Evolutionary conservation across 345 rosid genomes (phyloP), one percentile per base, ranked within the genome.

Genomic region (Eucalyptus decipiens): DNA sequence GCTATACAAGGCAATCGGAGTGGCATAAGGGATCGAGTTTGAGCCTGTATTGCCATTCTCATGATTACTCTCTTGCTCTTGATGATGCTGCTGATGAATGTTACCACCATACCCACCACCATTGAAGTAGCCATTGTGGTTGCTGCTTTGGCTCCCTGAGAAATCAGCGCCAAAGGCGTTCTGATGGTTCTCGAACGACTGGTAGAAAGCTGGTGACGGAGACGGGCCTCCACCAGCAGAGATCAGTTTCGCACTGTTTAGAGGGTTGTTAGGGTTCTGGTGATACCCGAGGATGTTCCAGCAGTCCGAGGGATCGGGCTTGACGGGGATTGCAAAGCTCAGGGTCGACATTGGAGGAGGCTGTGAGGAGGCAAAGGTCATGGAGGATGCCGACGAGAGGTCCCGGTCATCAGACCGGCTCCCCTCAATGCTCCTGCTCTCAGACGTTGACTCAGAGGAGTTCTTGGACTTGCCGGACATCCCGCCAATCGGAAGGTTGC

Each of bases 401-500:
- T 94, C 93, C 1, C 89, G 92, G 26, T 93, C 94, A 1, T 96
- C 96, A 0, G 94, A 90, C 47, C 92, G 92, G 56, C 91, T 88
- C 45, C 91, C 87, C 48, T 51, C 87, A 7, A 86, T 50, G 92
- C 95, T 94, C 90, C 91, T 93, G 91, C 92, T 91, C 32, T 93
- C 95, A 1, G 94, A 92, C 37, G 90, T 91, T 13, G 96, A 90
- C 47, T 94, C 96, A 1, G 93, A 90, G 32, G 93, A 89, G 47
- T 92, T 93, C 87, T 90, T 95, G 40, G 95, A 90, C 89, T 92
- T 93, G 86, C 91, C 89, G 32, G 90, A 88, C 30, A 95, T 91
- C 90, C 99, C 99, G 1, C 99, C 99, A 0, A 97, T 93, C 1
- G 99, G 99, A 10, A 97, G 99, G 90, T 95, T 95, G 90, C 97